Conservation (phyloP, 768 basidiomycete species). For the Naganishia vishniacii region DNA sequence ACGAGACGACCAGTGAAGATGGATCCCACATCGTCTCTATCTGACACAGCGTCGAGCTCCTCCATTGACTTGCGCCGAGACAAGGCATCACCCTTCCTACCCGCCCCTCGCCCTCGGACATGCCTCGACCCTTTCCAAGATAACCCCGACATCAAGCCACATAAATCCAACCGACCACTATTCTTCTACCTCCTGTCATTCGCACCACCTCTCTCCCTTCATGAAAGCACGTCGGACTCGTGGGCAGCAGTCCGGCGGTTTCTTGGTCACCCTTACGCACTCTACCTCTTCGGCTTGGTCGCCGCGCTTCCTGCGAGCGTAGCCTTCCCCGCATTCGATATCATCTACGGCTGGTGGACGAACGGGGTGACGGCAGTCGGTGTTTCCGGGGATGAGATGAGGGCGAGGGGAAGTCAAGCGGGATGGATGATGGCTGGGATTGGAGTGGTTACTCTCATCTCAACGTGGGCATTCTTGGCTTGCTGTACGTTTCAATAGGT, state of each 20-base stretch:
- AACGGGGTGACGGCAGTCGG: conserved; percentile 24
- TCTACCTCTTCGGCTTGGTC: conserved; percentile 31
- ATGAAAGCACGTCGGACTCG: conserved; percentile 2
- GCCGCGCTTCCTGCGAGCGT: conserved; percentile 31
- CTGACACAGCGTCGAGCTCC: too few relatives aligned
- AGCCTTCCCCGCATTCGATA: conserved; percentile 34
- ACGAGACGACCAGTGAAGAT: too few relatives aligned
- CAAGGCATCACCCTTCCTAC: too few relatives aligned
- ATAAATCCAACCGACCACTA: conserved; percentile 29
- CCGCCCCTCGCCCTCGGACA: too few relatives aligned
- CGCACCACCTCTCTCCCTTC: conserved; percentile 30
- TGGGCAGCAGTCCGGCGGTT: background rate
- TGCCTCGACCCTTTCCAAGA: too few relatives aligned
- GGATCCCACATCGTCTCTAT: too few relatives aligned
- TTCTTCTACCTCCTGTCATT: conserved; percentile 34
- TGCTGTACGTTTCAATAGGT: conserved; percentile 31
- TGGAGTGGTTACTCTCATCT: conserved; percentile 25
- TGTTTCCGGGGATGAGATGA: conserved; percentile 1
- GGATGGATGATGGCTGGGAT: conserved; percentile 38
- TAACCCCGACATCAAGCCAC: conserved; percentile 6
- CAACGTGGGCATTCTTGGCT: conserved; percentile 23
- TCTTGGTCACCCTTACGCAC: conserved; percentile 27
- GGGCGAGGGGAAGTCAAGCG: conserved; percentile 17
- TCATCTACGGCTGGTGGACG: conserved; percentile 37
- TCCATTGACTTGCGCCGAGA: too few relatives aligned